A percentile compares a stretch with the other conserved stretches of the same genome.
These are phyloP conservation scores for Capniomyces stellatus DNA, from an alignment of 371 early-diverging fungal genomes.

Conservation along the genomic window DNA sequence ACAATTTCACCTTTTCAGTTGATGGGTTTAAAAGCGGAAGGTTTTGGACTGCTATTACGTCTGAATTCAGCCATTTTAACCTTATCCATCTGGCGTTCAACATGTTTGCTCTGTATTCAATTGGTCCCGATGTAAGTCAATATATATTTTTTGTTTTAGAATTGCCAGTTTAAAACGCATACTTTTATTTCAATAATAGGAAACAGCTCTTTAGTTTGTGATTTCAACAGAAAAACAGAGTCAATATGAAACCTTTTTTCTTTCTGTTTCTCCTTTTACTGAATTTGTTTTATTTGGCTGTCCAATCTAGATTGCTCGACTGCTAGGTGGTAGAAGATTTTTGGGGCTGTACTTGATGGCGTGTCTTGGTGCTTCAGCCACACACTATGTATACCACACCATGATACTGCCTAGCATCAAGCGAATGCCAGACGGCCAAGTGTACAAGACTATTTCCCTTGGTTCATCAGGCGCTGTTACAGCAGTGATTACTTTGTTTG, in stretches of 20 bases:
- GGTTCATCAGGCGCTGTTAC: conserved; percentile 26
- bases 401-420: conserved; percentile 4
- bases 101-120: conserved; percentile 33
- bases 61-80: conserved; percentile 23
- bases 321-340: conserved; percentile 25
- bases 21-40: conserved; percentile 12
- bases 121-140: conserved; percentile 13
- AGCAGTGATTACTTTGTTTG: conserved; percentile 26
- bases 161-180: neutral
- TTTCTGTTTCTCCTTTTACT: neutral
- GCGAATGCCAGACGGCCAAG: conserved; percentile 1
- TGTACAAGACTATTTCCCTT: neutral
- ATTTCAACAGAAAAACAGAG: neutral
- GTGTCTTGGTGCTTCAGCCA: neutral
- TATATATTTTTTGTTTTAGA: neutral
- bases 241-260: neutral
- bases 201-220: too few relatives aligned
- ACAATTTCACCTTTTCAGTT: conserved; percentile 14
- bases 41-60: conserved; percentile 23
- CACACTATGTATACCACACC: neutral
- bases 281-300: too few relatives aligned
- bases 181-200: too few relatives aligned
- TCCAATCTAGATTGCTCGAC: conserved; percentile 20
- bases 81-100: conserved; percentile 26
- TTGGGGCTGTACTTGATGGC: conserved; percentile 26